Evolutionary conservation across 129 eudicot genomes (phyloP).

Genomic region (Kitagawia praeruptora): DNA sequence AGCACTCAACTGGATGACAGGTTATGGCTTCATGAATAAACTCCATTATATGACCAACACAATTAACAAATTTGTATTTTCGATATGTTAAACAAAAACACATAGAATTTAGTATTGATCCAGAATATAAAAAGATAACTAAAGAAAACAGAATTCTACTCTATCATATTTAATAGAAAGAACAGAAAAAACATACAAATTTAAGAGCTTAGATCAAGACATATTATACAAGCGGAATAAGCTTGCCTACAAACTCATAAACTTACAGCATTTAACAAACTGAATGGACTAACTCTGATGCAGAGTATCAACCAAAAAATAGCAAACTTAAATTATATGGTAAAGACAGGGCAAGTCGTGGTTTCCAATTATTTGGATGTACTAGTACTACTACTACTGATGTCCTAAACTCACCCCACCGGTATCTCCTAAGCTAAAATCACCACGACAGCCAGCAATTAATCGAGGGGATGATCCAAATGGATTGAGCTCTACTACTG

Average conservation of each 20-base stretch:
- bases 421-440: conserved; percentile 41
- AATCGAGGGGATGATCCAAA: conserved; percentile 27
- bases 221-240: too few relatives aligned
- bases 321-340: too few relatives aligned
- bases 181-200: too few relatives aligned
- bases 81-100: not conserved
- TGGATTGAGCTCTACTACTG: conserved; percentile 29
- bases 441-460: conserved; percentile 45
- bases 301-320: too few relatives aligned
- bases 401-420: conserved; percentile 25
- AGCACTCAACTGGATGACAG: conserved; percentile 1
- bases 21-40: not conserved
- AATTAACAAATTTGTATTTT: conserved; percentile 36
- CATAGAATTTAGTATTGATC: not conserved
- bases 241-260: too few relatives aligned
- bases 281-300: too few relatives aligned
- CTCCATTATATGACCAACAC: conserved; percentile 2
- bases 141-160: not conserved
- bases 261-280: too few relatives aligned
- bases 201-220: too few relatives aligned
- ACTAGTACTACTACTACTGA: not conserved
- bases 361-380: too few relatives aligned
- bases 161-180: not conserved
- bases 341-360: too few relatives aligned
- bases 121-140: not conserved